Evolutionary conservation across 805 yeast species (phyloP).

Genomic region (Suhomyces faveliae): DNA sequence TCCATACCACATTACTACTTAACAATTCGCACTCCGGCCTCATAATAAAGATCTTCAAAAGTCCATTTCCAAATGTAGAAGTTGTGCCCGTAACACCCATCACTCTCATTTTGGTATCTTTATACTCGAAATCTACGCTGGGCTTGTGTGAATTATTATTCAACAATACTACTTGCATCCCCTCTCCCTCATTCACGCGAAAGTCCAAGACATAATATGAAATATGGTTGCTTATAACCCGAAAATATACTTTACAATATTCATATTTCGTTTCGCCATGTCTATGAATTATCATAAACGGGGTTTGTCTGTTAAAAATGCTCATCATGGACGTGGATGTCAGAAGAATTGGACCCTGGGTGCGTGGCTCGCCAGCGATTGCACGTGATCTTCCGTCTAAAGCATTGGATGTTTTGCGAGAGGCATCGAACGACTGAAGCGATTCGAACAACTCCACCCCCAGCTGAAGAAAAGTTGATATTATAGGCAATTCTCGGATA

Average conservation of each 20-base stretch:
- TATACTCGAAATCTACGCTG: constrained; percentile 27
- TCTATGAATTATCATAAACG: constrained; percentile 23
- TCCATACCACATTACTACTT: constrained; percentile 19
- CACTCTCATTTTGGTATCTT: constrained; percentile 28
- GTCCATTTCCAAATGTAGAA: constrained; percentile 35
- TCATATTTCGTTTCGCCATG: constrained; percentile 18
- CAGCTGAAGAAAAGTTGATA: constrained; percentile 19
- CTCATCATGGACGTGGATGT: constrained; percentile 22
- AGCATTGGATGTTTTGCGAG: neutral
- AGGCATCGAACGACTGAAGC: constrained; percentile 5
- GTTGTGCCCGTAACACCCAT: constrained; percentile 33
- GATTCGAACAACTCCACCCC: constrained; percentile 17
- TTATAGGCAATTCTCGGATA: constrained; percentile 16
- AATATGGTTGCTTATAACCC: constrained; percentile 25
- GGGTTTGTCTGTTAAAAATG: constrained; percentile 29
- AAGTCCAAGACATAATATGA: constrained; percentile 26
- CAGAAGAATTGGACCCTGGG: constrained; percentile 16
- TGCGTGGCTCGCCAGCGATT: neutral
- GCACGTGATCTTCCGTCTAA: neutral
- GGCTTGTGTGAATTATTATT: constrained; percentile 32
- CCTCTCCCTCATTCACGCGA: constrained; percentile 8
- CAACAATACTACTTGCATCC: constrained; percentile 19
- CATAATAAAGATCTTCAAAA: constrained; percentile 24
- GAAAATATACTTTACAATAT: constrained; percentile 30
- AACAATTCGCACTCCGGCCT: constrained; percentile 17